Evolutionary conservation across 306 rosid genomes (phyloP).

Genomic region (Arachis stenosperma): DNA sequence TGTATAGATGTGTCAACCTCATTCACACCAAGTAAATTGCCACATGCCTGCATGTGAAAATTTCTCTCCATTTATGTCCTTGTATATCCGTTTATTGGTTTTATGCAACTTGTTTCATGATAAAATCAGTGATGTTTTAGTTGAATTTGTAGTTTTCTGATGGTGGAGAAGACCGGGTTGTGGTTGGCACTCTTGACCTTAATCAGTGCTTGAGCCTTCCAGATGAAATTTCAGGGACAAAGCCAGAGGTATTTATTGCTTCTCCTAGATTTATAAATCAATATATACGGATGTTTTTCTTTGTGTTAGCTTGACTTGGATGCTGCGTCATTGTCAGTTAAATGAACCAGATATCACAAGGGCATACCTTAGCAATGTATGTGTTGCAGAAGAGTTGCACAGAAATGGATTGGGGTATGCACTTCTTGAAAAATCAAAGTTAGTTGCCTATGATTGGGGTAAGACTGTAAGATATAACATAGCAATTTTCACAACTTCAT

Average conservation of each 20-base stretch:
- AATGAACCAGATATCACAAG: conserved; percentile 74
- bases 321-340: conserved; percentile 50
- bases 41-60: not conserved
- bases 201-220: conserved; percentile 87
- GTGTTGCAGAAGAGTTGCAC: conserved; percentile 84
- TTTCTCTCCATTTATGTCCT: not conserved
- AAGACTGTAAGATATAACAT: conserved; percentile 38
- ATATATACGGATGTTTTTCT: not conserved
- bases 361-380: conserved; percentile 93
- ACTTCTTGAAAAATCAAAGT: conserved; percentile 73
- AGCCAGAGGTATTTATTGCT: conserved; percentile 68
- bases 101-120: conserved; percentile 35
- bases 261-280: conserved; percentile 20
- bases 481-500: conserved; percentile 8
- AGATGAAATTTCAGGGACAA: conserved; percentile 81
- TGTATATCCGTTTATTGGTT: not conserved
- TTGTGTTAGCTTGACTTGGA: conserved; percentile 3
- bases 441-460: conserved; percentile 91
- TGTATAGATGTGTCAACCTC: no score
- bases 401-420: conserved; percentile 84
- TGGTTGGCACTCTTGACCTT: conserved; percentile 83
- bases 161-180: conserved; percentile 72
- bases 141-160: conserved; percentile 62
- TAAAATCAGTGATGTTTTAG: conserved; percentile 22
- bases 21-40: not conserved